phyloP scores from a whole-genome alignment of 495 filamentous ascomycete species.

The Xylaria sp. region DNA sequence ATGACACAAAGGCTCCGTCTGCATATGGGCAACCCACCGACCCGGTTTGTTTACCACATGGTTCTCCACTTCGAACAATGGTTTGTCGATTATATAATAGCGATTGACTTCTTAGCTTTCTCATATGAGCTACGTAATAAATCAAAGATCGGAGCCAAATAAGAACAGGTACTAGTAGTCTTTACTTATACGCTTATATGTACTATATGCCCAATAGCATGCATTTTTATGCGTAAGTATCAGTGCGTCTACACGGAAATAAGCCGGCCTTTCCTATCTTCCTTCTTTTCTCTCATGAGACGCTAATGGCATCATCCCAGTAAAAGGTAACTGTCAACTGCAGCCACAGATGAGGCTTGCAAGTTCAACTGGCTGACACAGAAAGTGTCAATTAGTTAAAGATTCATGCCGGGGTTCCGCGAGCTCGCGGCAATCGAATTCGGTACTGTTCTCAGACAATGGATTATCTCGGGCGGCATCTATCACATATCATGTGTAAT shows the following conservation, averaged over 20 bases:
- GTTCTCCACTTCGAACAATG: neutral
- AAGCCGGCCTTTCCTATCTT: constrained; percentile 4
- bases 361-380: neutral
- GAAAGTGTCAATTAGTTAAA: neutral
- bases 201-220: no score
- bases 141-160: neutral
- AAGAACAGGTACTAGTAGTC: neutral
- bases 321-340: neutral
- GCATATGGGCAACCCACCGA: neutral
- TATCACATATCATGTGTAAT: constrained; percentile 13
- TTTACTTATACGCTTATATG: neutral
- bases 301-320: neutral
- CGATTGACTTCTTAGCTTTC: constrained; percentile 15
- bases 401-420: neutral
- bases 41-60: constrained; percentile 16
- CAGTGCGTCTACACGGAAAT: constrained; percentile 5
- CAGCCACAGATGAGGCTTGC: constrained; percentile 12
- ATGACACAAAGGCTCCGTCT: neutral
- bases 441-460: neutral
- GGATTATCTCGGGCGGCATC: neutral
- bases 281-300: neutral
- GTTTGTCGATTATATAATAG: constrained; percentile 17
- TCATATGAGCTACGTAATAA: constrained; percentile 3
- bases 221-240: neutral
- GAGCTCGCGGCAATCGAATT: neutral